Evolutionary conservation across 495 filamentous ascomycete genomes (phyloP).

Genomic region (Hypoxylon lenormandii): DNA sequence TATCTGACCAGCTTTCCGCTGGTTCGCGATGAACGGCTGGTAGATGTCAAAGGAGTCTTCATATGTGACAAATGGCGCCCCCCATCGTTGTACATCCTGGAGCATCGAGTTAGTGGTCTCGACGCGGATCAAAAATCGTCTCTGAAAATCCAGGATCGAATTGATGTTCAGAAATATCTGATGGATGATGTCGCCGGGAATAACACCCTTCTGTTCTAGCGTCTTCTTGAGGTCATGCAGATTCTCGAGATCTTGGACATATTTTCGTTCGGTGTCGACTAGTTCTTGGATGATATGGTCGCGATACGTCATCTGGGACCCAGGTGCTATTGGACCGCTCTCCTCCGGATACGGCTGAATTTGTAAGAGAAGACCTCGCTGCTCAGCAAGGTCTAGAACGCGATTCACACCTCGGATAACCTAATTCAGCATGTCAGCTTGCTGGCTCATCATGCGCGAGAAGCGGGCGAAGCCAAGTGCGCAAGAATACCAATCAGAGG

Average conservation of each 20-base stretch:
- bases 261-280: slow-evolving; percentile 93
- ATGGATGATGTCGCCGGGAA: slow-evolving; percentile 90
- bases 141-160: slow-evolving; percentile 91
- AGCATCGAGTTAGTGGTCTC: slow-evolving; percentile 91
- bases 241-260: slow-evolving; percentile 97
- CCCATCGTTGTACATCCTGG: slow-evolving; percentile 87
- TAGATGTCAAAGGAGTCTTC: slow-evolving; percentile 89
- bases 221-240: slow-evolving; percentile 91
- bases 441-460: neutral
- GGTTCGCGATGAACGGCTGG: slow-evolving; percentile 96
- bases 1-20: slow-evolving; percentile 74
- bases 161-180: slow-evolving; percentile 97
- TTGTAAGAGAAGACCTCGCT: slow-evolving; percentile 75
- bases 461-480: neutral
- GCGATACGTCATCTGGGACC: slow-evolving; percentile 76
- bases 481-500: neutral
- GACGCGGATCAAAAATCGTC: slow-evolving; percentile 91
- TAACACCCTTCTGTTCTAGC: slow-evolving; percentile 84
- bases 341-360: slow-evolving; percentile 62
- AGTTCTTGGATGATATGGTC: slow-evolving; percentile 90
- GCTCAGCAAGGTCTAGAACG: slow-evolving; percentile 86
- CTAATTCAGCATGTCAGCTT: slow-evolving; percentile 47
- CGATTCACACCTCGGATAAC: slow-evolving; percentile 82
- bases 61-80: slow-evolving; percentile 78
- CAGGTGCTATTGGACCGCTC: slow-evolving; percentile 59